Evolutionary conservation across 345 rosid genomes (phyloP).

Genomic region (Aegle marmelos): DNA sequence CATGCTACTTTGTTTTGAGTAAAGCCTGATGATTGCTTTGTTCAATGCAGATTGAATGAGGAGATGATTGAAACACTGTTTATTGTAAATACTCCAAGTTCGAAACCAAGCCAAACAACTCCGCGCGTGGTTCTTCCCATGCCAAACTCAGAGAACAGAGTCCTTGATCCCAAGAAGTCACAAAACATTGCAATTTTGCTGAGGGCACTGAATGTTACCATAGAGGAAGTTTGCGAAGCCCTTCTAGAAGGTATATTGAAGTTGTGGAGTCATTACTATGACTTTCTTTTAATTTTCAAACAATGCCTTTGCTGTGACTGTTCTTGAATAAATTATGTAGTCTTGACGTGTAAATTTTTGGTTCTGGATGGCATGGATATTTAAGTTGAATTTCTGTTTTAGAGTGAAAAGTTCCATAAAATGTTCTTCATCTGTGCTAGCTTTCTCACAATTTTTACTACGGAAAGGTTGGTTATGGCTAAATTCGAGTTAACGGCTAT

Average conservation of each 20-base stretch:
- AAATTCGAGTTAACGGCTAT: not conserved
- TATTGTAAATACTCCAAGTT: constrained; percentile 55
- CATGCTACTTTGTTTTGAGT: not conserved
- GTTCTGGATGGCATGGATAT: not conserved
- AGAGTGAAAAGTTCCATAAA: not conserved
- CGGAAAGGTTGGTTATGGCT: not conserved
- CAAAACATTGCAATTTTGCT: constrained; percentile 94
- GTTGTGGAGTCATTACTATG: not conserved
- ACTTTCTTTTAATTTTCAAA: not conserved
- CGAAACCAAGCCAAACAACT: constrained; percentile 54
- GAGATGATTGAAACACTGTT: constrained; percentile 88
- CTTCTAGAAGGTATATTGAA: constrained; percentile 74
- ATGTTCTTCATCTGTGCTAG: not conserved
- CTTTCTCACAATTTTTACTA: not conserved
- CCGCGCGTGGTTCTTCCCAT: constrained; percentile 53
- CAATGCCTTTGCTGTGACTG: not conserved
- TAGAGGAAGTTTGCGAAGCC: constrained; percentile 97
- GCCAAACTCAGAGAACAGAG: constrained; percentile 69
- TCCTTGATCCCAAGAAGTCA: constrained; percentile 92
- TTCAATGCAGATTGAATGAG: constrained; percentile 71
- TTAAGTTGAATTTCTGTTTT: not conserved
- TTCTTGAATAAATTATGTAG: not conserved
- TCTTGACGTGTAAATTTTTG: not conserved
- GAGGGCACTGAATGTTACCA: constrained; percentile 84
- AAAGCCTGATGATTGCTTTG: constrained; percentile 2